Evolutionary conservation across 148 eudicot species (phyloP).

Genomic region (Fagopyrum esculentum): DNA sequence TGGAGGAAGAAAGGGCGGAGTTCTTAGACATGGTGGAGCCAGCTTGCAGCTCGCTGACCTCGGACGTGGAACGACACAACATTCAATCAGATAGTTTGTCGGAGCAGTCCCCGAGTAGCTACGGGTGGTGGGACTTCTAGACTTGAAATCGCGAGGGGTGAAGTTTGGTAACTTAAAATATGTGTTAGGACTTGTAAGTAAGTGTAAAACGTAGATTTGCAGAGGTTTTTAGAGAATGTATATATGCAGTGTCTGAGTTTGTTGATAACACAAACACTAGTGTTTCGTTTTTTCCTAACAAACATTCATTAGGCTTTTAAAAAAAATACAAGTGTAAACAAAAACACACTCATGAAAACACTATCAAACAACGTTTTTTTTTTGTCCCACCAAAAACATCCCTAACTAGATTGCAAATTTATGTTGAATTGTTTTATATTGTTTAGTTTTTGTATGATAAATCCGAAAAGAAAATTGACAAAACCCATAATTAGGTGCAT

Average conservation of each 20-base stretch:
- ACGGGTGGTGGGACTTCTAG: slow-evolving; percentile 52
- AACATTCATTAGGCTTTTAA: too few species aligned
- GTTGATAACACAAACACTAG: not conserved
- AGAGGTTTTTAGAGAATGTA: not conserved
- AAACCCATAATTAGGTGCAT: too few species aligned
- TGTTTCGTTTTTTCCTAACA: too few species aligned
- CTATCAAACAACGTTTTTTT: too few species aligned
- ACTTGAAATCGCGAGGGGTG: not conserved
- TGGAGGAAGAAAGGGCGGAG: slow-evolving; percentile 21
- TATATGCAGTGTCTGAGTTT: slow-evolving; percentile 9
- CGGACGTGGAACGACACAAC: slow-evolving; percentile 27
- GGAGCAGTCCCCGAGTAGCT: slow-evolving; percentile 16
- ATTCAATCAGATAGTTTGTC: slow-evolving; percentile 16
- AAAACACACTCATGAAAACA: too few species aligned
- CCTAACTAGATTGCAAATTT: too few species aligned
- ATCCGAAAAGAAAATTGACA: too few species aligned
- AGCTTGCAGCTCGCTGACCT: slow-evolving; percentile 26
- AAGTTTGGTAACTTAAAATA: too few species aligned
- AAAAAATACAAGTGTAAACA: too few species aligned
- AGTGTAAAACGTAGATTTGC: not conserved
- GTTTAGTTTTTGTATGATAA: too few species aligned
- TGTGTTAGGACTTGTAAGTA: not conserved
- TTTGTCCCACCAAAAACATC: too few species aligned
- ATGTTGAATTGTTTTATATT: too few species aligned
- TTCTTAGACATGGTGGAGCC: slow-evolving; percentile 20